phyloP scores from a whole-genome alignment of 192 early-diverging fungal genomes.

The Coemansia sp. region DNA sequence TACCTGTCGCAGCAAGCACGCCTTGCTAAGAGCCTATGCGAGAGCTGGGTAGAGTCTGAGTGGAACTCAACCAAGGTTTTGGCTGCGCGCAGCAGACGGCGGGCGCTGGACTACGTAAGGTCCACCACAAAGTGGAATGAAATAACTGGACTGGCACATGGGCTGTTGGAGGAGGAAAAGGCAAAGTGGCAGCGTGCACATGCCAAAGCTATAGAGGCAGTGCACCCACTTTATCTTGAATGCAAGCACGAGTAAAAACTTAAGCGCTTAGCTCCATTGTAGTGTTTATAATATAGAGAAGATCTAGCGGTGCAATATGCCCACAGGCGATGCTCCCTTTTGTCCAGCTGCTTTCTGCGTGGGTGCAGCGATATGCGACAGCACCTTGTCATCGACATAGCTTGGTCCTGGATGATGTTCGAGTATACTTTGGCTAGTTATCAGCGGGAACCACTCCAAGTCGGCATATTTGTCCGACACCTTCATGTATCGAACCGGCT shows the following conservation, averaged over 20 bases:
- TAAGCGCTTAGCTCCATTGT: background rate
- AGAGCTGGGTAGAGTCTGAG: background rate
- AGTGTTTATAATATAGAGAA: background rate
- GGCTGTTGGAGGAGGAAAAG: conserved; percentile 22
- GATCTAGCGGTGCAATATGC: background rate
- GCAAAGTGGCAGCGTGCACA: conserved; percentile 38
- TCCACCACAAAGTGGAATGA: conserved; percentile 18
- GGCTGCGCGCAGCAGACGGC: background rate
- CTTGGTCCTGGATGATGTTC: conserved; percentile 35
- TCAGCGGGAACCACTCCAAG: conserved; percentile 50
- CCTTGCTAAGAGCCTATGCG: background rate
- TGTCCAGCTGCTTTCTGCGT: conserved; percentile 27
- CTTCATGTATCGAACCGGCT: conserved; percentile 39
- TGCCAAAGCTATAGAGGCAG: conserved; percentile 28
- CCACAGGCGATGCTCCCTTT: conserved; percentile 16
- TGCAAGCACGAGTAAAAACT: background rate
- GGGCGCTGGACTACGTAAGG: conserved; percentile 6
- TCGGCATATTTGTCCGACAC: conserved; percentile 45
- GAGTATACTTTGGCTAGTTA: conserved; percentile 29
- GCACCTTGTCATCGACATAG: conserved; percentile 42
- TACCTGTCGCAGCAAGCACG: conserved; percentile 5
- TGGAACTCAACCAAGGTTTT: conserved; percentile 16
- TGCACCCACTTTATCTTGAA: conserved; percentile 32
- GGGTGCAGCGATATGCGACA: conserved; percentile 37
- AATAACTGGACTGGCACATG: background rate